Base-by-base conservation (phyloP, 441 rosid species). In the Brassica balearica region DNA sequence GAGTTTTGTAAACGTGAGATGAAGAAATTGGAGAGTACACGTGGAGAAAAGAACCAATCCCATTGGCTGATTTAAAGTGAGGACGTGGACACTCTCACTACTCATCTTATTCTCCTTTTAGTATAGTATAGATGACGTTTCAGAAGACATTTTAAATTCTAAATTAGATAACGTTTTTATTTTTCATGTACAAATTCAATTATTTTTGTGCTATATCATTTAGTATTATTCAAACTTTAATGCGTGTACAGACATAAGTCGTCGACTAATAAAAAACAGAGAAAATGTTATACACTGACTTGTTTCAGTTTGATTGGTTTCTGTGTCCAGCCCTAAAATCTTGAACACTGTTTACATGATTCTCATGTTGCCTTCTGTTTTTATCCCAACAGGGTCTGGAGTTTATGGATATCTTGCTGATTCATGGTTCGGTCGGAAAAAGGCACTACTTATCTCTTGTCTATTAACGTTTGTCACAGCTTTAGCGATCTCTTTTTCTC, bases 371-470 rank as follows among this genome's bases (percentile, higher is more conserved):
- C 20, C 20, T 53, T 53, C 15, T 53, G 3, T 53, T n/a, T 5
- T 53, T 46, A 5, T 4, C 17, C 17, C 1, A 1, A 25, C 82
- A 90, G 94, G 95, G 5, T 88, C 91, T 10, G 88, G 85, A 29
- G 77, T 86, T n/a, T 87, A 74, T 19, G 90, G 92, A n/a, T 82
- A 70, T 41, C 74, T 91, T 19, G 92, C 94, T 2, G 97, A 92
- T 58, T 65, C 75, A 69, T 80, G 76, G 74, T 69, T 89, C 1
- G 96, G 92, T 34, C 77, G 97, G 27, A 92, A 91, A 85, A 87
- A 73, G 78, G 73, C 90, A 0, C 34, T 91, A 1, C 58, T 88
- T 2, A 67, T 87, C 29, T 81, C 94, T 0, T 91, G 96, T 72
- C 20, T 89, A 1, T 65, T 88, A 59, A 87, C 92, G 5, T 88